Evolutionary conservation across 768 basidiomycete genomes (phyloP).

Genomic region (Lentinula raphanica): DNA sequence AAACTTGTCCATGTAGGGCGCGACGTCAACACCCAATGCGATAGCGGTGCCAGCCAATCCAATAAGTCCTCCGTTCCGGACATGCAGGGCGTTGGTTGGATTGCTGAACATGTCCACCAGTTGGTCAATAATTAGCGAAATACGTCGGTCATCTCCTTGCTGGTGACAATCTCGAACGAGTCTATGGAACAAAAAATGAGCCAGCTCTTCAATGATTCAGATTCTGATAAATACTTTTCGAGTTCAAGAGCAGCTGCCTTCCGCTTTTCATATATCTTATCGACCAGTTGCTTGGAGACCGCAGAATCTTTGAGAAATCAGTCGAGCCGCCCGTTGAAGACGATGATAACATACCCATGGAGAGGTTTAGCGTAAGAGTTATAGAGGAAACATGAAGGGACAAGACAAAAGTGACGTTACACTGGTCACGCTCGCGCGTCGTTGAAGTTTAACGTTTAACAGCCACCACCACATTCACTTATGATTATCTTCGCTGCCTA

Average conservation of each 20-base stretch:
- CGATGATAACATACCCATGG: conserved; percentile 21
- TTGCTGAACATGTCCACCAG: conserved; percentile 92
- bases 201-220: not conserved
- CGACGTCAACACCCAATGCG: conserved; percentile 87
- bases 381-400: not conserved
- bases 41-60: conserved; percentile 97
- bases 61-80: conserved; percentile 92
- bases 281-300: conserved; percentile 75
- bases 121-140: conserved; percentile 87
- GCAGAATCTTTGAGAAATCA: conserved; percentile 47
- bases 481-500: not conserved
- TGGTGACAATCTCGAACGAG: conserved; percentile 84
- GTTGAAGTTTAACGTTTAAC: not conserved
- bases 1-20: conserved; percentile 93
- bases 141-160: conserved; percentile 75
- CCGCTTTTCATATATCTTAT: conserved; percentile 96
- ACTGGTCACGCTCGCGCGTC: too few species aligned
- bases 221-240: conserved; percentile 73
- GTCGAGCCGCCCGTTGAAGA: not conserved
- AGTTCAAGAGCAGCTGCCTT: conserved; percentile 94
- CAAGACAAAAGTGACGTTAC: not conserved
- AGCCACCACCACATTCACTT: not conserved
- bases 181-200: conserved; percentile 30
- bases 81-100: conserved; percentile 74
- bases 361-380: not conserved